Evolutionary conservation across 108 stramenopile genomes (phyloP).

Genomic region (Skeletonema costatum): DNA sequence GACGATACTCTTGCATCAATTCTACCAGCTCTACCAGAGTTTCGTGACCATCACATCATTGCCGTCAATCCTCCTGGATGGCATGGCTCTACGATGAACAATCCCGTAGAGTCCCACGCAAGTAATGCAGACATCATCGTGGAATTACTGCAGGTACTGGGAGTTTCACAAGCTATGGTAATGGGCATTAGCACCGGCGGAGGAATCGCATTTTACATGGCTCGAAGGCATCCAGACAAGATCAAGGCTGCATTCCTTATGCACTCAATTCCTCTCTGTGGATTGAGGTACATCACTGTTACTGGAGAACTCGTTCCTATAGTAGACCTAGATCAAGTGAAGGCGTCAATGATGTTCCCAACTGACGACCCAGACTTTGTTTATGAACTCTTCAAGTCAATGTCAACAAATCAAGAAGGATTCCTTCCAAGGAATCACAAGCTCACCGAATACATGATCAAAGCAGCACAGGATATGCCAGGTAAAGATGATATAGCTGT

Average conservation of each 20-base stretch:
- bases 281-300: neutral
- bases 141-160: conserved; percentile 12
- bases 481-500: conserved; percentile 7
- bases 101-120: conserved; percentile 19
- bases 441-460: conserved; percentile 2
- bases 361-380: conserved; percentile 9
- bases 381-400: conserved; percentile 17
- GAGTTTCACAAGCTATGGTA: conserved; percentile 14
- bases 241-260: conserved; percentile 30
- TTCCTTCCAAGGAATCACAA: conserved; percentile 9
- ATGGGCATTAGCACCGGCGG: conserved; percentile 30
- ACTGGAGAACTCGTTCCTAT: neutral
- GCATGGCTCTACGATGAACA: conserved; percentile 27
- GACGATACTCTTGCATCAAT: conserved; percentile 24
- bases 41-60: conserved; percentile 33
- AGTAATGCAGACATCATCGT: conserved; percentile 19
- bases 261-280: conserved; percentile 29
- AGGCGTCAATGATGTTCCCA: neutral
- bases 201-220: conserved; percentile 29
- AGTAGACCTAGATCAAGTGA: neutral
- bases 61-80: conserved; percentile 29
- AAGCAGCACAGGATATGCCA: conserved; percentile 22
- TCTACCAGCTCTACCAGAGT: conserved; percentile 12
- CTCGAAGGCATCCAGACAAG: conserved; percentile 16
- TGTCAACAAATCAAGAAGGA: conserved; percentile 17